Base-by-base conservation (phyloP, 2,329 filamentous ascomycete species). In the Penicillium expansum region DNA sequence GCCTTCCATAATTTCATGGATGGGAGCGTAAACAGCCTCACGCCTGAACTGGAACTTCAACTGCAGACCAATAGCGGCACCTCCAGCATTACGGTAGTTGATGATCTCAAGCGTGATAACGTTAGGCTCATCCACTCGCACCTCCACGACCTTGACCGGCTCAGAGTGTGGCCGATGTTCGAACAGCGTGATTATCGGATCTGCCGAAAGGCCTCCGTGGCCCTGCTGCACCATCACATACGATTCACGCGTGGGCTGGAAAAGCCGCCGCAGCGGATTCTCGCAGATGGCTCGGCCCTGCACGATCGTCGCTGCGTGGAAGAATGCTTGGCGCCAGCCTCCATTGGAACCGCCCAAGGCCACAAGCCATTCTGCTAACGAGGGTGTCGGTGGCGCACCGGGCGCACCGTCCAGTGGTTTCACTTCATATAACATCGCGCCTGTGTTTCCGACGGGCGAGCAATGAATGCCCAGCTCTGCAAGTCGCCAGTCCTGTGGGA, bases 231-330 rank as follows among this genome's bases (percentile, higher is more conserved):
- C 33, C 33, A 37, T 37, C 37, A 97, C 90, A 58, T 92, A 88
- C 75, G 97, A 85, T 42, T 93, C 93, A 38, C 87, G 87, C 16
- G 86, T 84, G 11, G 93, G 93, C 11, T 90, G 87, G 63, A 97
- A 92, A 58, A 97, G 91, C 57, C 92, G 87, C 71, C 87, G 89
- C 78, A 96, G 89, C 0, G 93, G 94, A 77, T 97, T 97, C 56
- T 91, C 95, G 79, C 97, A 91, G 79, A 96, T 97, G 71, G 94
- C 91, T 74, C 96, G 89, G 14, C 92, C 93, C 75, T 97, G 93
- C 5, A 96, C 90, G 62, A 97, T 87, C 24, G 96, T 89, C 63
- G 97, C 92, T 0, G 92, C 89, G 55, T 91, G 91, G 75, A 97
- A 92, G 57, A 97, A 86, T 20, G 93, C 93, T 71, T 96, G 91